Base-by-base conservation (phyloP, 345 rosid species). In the Theobroma cacao region DNA sequence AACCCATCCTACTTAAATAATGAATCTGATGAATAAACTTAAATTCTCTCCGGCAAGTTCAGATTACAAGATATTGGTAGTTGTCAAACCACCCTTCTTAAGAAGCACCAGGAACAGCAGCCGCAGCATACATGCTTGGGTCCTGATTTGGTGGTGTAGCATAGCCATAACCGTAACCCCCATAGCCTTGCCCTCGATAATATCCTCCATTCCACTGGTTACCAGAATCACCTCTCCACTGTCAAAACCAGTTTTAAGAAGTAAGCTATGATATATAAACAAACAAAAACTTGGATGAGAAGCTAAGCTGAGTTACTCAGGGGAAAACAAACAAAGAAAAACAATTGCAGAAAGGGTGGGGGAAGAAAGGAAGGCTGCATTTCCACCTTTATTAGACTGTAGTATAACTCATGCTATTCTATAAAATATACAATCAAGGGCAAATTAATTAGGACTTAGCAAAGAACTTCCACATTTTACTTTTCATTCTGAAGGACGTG, bases 161-260 rank as follows among this genome's bases (percentile, higher is more conserved):
- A 70, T 92, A 86, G 56, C 95, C 92, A 72, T 89, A 79, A 75
- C 82, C 86, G 20, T 72, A 72, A 53, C 89, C 90, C 59, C 87
- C 84, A 63, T 89, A 91, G 60, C 88, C 90, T 70, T 90, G 92
- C 74, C 91, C 94, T 76, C 94, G 87, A 33, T 86, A 79, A 81
- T 93, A 86, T 77, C 82, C 88, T 41, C 97, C 98, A 26, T 90
- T 90, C 98, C 98, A 91, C 65, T 91, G 97, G 82, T 78, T 89
- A 56, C 85, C 72, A 30, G 83, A 80, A 80, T 93, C 93, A 59
- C 86, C 88, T 87, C 97, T 85, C 95, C 97, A 88, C 98, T 94
- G 94, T 26, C 77, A 34, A 71, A 81, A 66, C 70, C 14, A 72
- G n/a, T 18, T 62, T 48, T 50, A 77, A 26, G 18, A 78, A 74